These are phyloP conservation scores for Geranium incanum DNA, from an alignment of 441 rosid species.

Conservation along the genomic window DNA sequence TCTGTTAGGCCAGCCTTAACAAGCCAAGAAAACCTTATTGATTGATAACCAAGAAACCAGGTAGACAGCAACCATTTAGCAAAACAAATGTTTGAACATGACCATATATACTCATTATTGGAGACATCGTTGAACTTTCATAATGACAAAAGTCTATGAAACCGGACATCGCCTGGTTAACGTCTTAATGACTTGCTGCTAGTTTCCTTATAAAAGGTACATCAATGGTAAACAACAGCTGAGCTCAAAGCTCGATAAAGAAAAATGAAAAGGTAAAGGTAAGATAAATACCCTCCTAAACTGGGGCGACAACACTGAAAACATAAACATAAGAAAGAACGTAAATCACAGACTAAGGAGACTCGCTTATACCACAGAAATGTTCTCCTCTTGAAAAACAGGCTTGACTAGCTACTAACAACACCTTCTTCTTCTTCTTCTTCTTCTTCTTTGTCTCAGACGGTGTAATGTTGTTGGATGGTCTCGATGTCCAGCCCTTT, in stretches of 20 bases:
- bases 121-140: no score
- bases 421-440: not conserved
- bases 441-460: conserved; percentile 28
- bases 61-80: no score
- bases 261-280: not conserved
- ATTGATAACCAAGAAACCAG: no score
- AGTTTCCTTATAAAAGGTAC: not conserved
- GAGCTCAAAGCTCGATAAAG: not conserved
- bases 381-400: conserved; percentile 24
- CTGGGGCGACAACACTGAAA: conserved; percentile 9
- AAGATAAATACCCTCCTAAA: not conserved
- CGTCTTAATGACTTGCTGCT: no score
- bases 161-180: no score
- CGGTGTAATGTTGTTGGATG: conserved; percentile 82
- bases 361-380: conserved; percentile 20
- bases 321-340: conserved; percentile 17
- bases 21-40: no score
- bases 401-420: not conserved
- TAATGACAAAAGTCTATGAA: no score
- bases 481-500: no score
- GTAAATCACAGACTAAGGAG: conserved; percentile 22
- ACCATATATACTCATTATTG: no score
- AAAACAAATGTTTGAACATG: no score
- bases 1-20: no score
- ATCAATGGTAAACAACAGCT: not conserved